Percentiles rank a stretch among this genome's conserved stretches.
Evolutionary conservation across 768 basidiomycete species (phyloP).

Genomic region (Butyriboletus loyo): DNA sequence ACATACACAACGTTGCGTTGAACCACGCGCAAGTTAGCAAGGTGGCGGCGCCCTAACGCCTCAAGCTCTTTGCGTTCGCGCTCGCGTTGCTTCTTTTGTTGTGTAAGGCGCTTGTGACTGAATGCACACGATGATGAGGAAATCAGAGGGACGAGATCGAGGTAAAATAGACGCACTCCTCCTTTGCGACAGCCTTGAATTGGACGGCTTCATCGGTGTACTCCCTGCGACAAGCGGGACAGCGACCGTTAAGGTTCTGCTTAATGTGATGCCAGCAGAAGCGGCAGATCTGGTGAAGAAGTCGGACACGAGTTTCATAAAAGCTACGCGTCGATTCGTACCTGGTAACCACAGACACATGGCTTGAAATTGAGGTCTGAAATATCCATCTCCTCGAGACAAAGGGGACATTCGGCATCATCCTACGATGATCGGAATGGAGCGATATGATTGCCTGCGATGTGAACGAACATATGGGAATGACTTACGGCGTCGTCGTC

Average conservation of each 20-base stretch:
- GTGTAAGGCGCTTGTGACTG: slow-evolving; percentile 92
- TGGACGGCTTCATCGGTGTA: slow-evolving; percentile 93
- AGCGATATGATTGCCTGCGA: slow-evolving; percentile 13
- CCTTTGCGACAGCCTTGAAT: slow-evolving; percentile 91
- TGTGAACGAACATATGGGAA: slow-evolving; percentile 1
- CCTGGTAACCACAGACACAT: slow-evolving; percentile 98
- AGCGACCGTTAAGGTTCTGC: slow-evolving; percentile 91
- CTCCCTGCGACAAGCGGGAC: slow-evolving; percentile 91
- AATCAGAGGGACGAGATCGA: slow-evolving; percentile 1
- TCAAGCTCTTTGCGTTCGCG: slow-evolving; percentile 96
- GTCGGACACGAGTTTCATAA: slow-evolving; percentile 15
- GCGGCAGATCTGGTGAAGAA: slow-evolving; percentile 78
- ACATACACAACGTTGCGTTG: slow-evolving; percentile 96
- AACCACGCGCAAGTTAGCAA: slow-evolving; percentile 93
- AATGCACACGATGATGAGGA: slow-evolving; percentile 11
- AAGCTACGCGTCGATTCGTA: slow-evolving; percentile 28
- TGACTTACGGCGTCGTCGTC: slow-evolving; percentile 78
- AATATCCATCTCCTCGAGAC: slow-evolving; percentile 98
- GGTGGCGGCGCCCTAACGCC: slow-evolving; percentile 73
- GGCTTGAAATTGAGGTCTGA: slow-evolving; percentile 99
- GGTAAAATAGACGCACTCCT: slow-evolving; percentile 70
- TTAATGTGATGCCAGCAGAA: slow-evolving; percentile 99
- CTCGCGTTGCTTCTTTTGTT: slow-evolving; percentile 93
- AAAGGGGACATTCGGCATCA: slow-evolving; percentile 96
- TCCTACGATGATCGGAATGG: slow-evolving; percentile 55